Evolutionary conservation across 345 rosid genomes (phyloP).

Genomic region (Angophora floribunda): DNA sequence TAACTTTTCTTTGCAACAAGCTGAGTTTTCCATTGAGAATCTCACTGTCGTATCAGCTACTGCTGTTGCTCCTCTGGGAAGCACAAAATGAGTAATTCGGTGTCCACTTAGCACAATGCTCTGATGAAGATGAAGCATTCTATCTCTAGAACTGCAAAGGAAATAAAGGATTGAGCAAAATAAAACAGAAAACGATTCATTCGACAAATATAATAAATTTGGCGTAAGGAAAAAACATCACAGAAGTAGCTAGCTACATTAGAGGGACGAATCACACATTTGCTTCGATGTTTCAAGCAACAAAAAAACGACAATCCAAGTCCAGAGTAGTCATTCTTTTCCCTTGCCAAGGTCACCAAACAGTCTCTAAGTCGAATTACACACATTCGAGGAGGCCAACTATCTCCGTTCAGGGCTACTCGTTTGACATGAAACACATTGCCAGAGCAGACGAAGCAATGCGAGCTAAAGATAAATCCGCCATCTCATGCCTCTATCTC

Average conservation of each 20-base stretch:
- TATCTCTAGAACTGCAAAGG: not conserved
- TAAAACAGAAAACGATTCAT: not conserved
- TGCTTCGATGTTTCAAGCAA: fast-evolving
- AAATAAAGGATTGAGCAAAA: not conserved
- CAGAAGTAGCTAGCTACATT: not conserved
- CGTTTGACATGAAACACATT: not conserved
- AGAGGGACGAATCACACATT: not conserved
- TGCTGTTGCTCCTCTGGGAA: not conserved
- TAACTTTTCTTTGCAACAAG: not conserved
- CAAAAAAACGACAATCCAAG: not conserved
- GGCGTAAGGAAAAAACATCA: not conserved
- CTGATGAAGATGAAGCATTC: not conserved
- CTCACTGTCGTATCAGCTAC: not conserved
- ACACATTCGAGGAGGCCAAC: not conserved
- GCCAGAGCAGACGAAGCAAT: not conserved
- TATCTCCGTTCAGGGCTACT: not conserved
- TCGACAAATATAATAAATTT: not conserved
- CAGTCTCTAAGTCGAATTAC: not conserved
- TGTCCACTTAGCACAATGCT: not conserved
- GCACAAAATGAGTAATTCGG: not conserved
- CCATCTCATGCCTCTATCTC: not conserved
- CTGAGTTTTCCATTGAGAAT: not conserved
- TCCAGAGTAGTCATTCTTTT: not conserved
- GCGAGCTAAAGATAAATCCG: not conserved
- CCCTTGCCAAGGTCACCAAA: not conserved